Percentiles rank a stretch among this genome's conserved stretches.
Evolutionary conservation across 805 yeast species (phyloP).

Genomic region (Tanozyma kutaoensis): DNA sequence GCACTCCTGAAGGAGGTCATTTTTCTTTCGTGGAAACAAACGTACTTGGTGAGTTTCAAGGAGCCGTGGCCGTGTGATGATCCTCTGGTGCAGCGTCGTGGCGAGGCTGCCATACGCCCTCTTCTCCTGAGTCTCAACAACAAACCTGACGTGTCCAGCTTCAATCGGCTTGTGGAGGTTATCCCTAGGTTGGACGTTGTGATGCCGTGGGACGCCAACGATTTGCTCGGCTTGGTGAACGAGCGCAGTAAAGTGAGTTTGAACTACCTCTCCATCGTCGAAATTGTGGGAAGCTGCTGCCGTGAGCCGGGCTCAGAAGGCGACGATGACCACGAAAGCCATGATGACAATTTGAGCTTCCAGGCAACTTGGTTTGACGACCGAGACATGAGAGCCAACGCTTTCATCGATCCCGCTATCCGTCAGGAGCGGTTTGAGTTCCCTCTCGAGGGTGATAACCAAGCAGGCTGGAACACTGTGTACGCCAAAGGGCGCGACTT

Average conservation of each 20-base stretch:
- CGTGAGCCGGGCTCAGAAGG: constrained; percentile 25
- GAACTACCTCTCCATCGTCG: constrained; percentile 44
- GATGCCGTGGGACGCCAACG: constrained; percentile 45
- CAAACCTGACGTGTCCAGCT: constrained; percentile 11
- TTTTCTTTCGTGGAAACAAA: constrained; percentile 19
- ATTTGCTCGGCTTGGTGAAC: constrained; percentile 36
- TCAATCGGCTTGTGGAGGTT: constrained; percentile 30
- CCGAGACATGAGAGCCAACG: too few relatives aligned
- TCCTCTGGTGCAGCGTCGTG: too few relatives aligned
- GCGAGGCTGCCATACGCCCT: too few relatives aligned
- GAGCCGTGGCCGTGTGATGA: constrained; percentile 16
- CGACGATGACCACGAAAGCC: constrained; percentile 1
- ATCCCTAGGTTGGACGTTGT: constrained; percentile 35
- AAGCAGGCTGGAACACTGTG: too few relatives aligned
- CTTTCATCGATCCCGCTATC: too few relatives aligned
- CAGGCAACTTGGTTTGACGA: too few relatives aligned
- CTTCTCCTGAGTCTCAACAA: too few relatives aligned
- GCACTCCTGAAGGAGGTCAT: constrained; percentile 18
- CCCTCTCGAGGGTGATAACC: too few relatives aligned
- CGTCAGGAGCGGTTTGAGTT: too few relatives aligned
- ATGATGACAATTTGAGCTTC: too few relatives aligned
- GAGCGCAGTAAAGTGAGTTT: constrained; percentile 27
- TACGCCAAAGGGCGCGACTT: too few relatives aligned
- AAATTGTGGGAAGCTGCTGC: constrained; percentile 42
- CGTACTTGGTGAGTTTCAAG: constrained; percentile 17